Percentiles rank a stretch among this genome's conserved stretches.
Evolutionary conservation across 2,329 filamentous ascomycete species (phyloP).

Genomic region (Trichophyton schoenleinii): DNA sequence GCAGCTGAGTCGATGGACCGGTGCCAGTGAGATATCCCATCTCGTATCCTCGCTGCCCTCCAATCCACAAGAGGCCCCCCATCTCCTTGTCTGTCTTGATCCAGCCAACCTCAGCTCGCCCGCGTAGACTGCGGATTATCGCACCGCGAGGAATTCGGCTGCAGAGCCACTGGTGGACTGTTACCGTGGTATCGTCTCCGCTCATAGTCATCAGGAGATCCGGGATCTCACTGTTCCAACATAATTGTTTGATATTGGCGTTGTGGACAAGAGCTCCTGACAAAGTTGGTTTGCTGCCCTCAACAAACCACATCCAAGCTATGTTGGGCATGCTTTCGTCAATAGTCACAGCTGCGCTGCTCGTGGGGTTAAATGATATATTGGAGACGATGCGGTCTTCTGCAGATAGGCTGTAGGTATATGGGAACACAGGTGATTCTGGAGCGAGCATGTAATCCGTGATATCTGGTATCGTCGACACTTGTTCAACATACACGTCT

Average conservation of each 20-base stretch:
- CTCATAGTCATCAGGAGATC: slow-evolving; percentile 30
- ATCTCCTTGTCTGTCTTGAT: slow-evolving; percentile 4
- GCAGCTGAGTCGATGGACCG: slow-evolving; percentile 8
- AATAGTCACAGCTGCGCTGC: slow-evolving; percentile 27
- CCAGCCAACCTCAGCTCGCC: slow-evolving; percentile 10
- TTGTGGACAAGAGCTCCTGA: slow-evolving; percentile 32
- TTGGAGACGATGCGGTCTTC: slow-evolving; percentile 26
- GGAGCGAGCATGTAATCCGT: slow-evolving; percentile 27
- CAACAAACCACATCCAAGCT: slow-evolving; percentile 35
- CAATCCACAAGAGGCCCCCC: slow-evolving; percentile 12
- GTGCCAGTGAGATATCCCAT: slow-evolving; percentile 9
- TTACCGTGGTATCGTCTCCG: slow-evolving; percentile 23
- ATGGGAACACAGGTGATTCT: slow-evolving; percentile 25
- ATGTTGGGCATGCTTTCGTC: slow-evolving; percentile 32
- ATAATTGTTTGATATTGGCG: slow-evolving; percentile 27
- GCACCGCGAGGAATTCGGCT: slow-evolving; percentile 9
- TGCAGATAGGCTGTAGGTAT: slow-evolving; percentile 21
- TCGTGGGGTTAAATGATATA: slow-evolving; percentile 30
- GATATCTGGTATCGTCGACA: slow-evolving; percentile 20
- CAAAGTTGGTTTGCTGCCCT: slow-evolving; percentile 16
- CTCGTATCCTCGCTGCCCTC: slow-evolving; percentile 9
- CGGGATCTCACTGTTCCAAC: slow-evolving; percentile 28
- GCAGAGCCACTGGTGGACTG: slow-evolving; percentile 19
- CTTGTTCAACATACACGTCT: slow-evolving; percentile 24
- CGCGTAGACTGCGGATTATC: slow-evolving; percentile 5